These are phyloP conservation scores for Colletotrichum sp. DNA, from an alignment of 2,329 filamentous ascomycete genomes.

Conservation along the genomic window DNA sequence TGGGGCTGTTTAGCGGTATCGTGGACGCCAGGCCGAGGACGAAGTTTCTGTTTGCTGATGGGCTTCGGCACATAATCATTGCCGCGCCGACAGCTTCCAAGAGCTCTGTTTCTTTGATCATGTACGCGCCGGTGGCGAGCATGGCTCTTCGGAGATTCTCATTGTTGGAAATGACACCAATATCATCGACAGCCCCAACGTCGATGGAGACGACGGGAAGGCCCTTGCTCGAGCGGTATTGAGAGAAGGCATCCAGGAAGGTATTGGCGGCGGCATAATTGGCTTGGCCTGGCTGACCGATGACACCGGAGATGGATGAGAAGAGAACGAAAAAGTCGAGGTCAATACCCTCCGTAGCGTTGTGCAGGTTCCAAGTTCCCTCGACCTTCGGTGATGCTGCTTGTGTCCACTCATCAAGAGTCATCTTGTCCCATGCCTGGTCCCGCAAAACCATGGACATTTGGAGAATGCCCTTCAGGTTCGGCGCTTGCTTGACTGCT, in stretches of 20 bases:
- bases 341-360: background rate
- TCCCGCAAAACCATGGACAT: conserved; percentile 39
- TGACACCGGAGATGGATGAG: conserved; percentile 36
- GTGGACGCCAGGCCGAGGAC: conserved; percentile 22
- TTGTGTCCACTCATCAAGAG: conserved; percentile 36
- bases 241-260: conserved; percentile 43
- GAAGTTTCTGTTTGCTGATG: background rate
- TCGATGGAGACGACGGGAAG: conserved; percentile 43
- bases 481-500: conserved; percentile 23
- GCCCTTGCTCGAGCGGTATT: conserved; percentile 35
- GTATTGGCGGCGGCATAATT: conserved; percentile 46
- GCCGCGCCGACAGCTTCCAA: background rate
- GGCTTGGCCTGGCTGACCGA: conserved; percentile 39
- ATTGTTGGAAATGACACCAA: conserved; percentile 36
- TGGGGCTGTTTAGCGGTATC: conserved; percentile 7
- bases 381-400: conserved; percentile 42
- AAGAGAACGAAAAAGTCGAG: conserved; percentile 43
- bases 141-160: conserved; percentile 4
- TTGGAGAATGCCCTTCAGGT: conserved; percentile 44
- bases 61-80: background rate
- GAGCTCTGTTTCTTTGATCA: conserved; percentile 21
- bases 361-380: conserved; percentile 48
- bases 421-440: conserved; percentile 36
- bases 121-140: background rate
- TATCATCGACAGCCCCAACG: conserved; percentile 39